Conservation (phyloP, 176 grass and related monocot genomes). For the Hsuehochloa calcarea region DNA sequence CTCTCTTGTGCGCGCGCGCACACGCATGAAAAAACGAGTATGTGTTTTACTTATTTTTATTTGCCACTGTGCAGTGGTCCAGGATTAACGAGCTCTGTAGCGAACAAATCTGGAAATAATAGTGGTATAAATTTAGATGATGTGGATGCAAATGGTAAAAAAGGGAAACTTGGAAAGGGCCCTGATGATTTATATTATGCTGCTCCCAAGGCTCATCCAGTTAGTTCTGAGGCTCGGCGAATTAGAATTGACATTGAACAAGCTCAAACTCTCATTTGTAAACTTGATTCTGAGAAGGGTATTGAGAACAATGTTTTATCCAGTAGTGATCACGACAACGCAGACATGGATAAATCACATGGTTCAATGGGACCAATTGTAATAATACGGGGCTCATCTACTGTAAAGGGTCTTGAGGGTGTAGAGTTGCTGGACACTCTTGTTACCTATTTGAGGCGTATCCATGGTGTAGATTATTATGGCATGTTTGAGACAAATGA, state of each 20-base stretch:
- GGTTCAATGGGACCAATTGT: conserved; percentile 88
- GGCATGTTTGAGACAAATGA: conserved; percentile 88
- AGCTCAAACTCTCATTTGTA: conserved; percentile 62
- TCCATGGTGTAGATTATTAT: conserved; percentile 97
- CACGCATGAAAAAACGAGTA: not conserved
- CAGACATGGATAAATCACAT: conserved; percentile 39
- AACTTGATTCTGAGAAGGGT: conserved; percentile 93
- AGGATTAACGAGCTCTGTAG: conserved; percentile 48
- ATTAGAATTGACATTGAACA: conserved; percentile 75
- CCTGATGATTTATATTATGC: conserved; percentile 57
- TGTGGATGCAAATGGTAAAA: conserved; percentile 63
- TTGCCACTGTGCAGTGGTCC: conserved; percentile 57
- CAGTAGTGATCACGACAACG: conserved; percentile 57
- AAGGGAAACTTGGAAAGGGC: conserved; percentile 61
- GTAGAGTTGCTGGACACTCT: conserved; percentile 85
- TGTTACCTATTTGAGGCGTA: conserved; percentile 88
- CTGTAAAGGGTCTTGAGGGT: conserved; percentile 97
- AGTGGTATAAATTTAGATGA: conserved; percentile 60
- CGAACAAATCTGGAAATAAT: conserved; percentile 62
- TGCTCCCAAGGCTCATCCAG: conserved; percentile 82
- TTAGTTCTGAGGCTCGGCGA: conserved; percentile 72
- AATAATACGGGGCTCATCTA: conserved; percentile 80
- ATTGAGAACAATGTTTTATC: conserved; percentile 82
- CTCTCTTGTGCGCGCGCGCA: not conserved
- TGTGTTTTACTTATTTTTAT: conserved; percentile 24